These are phyloP conservation scores for Botrytis hyacinthi DNA, from an alignment of 2,329 filamentous ascomycete genomes.

Conservation along the genomic window DNA sequence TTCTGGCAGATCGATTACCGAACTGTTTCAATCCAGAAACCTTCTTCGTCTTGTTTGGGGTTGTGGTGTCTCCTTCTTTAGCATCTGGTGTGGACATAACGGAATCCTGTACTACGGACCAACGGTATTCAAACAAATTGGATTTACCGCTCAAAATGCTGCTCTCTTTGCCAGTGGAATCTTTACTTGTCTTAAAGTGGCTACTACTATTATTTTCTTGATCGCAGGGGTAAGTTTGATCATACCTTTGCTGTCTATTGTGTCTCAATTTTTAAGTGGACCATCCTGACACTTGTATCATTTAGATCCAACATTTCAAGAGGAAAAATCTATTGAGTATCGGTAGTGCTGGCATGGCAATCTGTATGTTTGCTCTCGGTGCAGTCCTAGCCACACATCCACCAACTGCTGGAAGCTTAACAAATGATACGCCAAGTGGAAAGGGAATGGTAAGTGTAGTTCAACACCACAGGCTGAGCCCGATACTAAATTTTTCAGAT, in stretches of 20 bases:
- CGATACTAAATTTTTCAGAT: background rate
- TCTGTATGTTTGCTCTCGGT: constrained; percentile 12
- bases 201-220: constrained; percentile 21
- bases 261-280: background rate
- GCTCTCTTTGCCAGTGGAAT: constrained; percentile 25
- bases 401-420: background rate
- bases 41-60: constrained; percentile 17
- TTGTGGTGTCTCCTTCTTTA: constrained; percentile 17
- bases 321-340: constrained; percentile 5
- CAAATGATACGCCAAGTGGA: constrained; percentile 14
- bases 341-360: constrained; percentile 14
- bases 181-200: constrained; percentile 25
- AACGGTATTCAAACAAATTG: constrained; percentile 24
- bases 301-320: constrained; percentile 18
- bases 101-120: constrained; percentile 17
- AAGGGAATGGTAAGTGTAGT: constrained; percentile 2
- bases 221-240: constrained; percentile 3
- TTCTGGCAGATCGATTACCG: constrained; percentile 47
- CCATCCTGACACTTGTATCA: background rate
- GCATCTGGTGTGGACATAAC: constrained; percentile 14
- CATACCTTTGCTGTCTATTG: background rate
- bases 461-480: background rate
- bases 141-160: constrained; percentile 23
- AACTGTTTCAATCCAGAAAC: constrained; percentile 43
- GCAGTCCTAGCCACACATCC: constrained; percentile 17